These are phyloP conservation scores for Candida sithepensis DNA, from an alignment of 805 yeast species.

Conservation along the genomic window DNA sequence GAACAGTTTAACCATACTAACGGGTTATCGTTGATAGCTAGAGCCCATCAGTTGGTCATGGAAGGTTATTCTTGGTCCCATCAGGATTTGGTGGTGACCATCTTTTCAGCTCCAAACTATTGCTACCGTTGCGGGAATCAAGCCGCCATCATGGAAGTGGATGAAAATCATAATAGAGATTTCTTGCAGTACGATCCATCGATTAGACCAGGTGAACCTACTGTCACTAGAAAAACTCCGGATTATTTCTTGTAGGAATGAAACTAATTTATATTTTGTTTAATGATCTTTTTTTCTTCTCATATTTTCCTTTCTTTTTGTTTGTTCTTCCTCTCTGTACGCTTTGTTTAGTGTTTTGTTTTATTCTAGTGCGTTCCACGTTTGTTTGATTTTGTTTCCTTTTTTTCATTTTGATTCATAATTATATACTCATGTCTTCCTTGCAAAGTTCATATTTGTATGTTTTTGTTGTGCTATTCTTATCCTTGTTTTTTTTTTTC, in stretches of 20 bases:
- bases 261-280: slow-evolving; percentile 1
- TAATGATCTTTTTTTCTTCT: background rate
- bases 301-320: background rate
- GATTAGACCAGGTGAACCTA: slow-evolving; percentile 96
- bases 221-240: slow-evolving; percentile 94
- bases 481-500: background rate
- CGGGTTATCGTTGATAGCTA: slow-evolving; percentile 77
- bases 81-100: slow-evolving; percentile 90
- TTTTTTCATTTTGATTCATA: background rate
- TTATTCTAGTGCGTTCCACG: background rate
- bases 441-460: background rate
- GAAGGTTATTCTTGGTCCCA: slow-evolving; percentile 96
- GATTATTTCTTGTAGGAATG: slow-evolving; percentile 76
- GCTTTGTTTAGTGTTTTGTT: background rate
- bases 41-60: slow-evolving; percentile 98
- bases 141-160: slow-evolving; percentile 98
- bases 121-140: slow-evolving; percentile 98
- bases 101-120: slow-evolving; percentile 93
- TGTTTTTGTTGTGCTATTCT: slow-evolving; percentile 3
- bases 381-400: background rate
- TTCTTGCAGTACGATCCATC: slow-evolving; percentile 95
- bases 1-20: slow-evolving; percentile 93
- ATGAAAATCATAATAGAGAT: slow-evolving; percentile 86
- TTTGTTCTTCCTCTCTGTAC: background rate
- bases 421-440: slow-evolving; percentile 2